Percentiles rank a stretch among this genome's conserved stretches.
These are phyloP conservation scores for Plasmodium ovale DNA, from an alignment of 169 alveolate species.

Conservation along the genomic window DNA sequence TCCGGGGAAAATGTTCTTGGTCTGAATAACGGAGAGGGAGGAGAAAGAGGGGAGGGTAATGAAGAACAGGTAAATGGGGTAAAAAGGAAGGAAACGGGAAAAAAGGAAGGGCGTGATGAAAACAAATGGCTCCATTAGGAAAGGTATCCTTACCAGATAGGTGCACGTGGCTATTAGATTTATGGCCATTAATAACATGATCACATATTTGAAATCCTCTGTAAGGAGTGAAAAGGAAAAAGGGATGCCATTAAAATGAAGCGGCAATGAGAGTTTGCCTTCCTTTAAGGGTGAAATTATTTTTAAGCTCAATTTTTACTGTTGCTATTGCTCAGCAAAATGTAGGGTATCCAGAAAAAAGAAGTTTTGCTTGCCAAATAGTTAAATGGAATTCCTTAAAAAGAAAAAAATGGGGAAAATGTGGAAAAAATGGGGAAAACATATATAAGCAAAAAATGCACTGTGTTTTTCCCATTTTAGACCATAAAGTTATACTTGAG, in stretches of 20 bases:
- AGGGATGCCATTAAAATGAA: neutral
- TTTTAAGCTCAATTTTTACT: slow-evolving; percentile 7
- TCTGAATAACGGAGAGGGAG: slow-evolving; percentile 13
- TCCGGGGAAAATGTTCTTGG: slow-evolving; percentile 40
- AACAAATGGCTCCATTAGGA: neutral
- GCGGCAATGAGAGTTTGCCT: neutral
- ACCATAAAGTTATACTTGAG: slow-evolving; percentile 37
- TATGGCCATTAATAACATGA: slow-evolving; percentile 32
- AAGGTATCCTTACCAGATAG: slow-evolving; percentile 33
- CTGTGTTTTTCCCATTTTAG: slow-evolving; percentile 14
- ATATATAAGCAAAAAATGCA: neutral
- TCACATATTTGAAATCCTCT: slow-evolving; percentile 47
- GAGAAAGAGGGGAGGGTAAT: neutral
- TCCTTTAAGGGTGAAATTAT: neutral
- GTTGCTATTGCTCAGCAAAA: slow-evolving; percentile 14
- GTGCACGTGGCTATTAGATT: slow-evolving; percentile 57
- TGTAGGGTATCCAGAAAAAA: slow-evolving; percentile 74
- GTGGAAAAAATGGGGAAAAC: neutral
- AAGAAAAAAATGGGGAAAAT: slow-evolving; percentile 11
- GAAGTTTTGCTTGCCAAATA: slow-evolving; percentile 49
- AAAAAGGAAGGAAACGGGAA: no score
- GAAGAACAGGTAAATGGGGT: no score
- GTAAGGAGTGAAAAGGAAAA: slow-evolving; percentile 19
- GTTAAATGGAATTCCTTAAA: slow-evolving; percentile 53
- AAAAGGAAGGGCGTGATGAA: neutral